Percentiles rank a stretch among this genome's conserved stretches.
These are phyloP conservation scores for Albatrellus ellisii DNA, from an alignment of 768 basidiomycete species.

Conservation along the genomic window DNA sequence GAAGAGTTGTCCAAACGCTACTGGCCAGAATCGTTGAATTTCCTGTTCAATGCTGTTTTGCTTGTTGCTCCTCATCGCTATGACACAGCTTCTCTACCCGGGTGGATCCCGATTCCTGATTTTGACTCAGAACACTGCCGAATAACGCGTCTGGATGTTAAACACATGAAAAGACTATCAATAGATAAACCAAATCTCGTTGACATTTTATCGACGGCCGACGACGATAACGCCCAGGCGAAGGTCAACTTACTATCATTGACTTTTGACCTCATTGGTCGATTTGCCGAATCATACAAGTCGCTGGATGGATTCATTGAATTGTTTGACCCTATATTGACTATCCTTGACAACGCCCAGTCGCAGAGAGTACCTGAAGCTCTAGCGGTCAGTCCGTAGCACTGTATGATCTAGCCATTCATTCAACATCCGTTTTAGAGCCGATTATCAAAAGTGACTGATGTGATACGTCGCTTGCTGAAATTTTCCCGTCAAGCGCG, in stretches of 20 bases:
- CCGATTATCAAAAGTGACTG: conserved; percentile 4
- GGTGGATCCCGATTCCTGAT: conserved; percentile 61
- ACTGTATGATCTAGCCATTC: background rate
- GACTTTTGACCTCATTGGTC: conserved; percentile 47
- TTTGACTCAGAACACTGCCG: conserved; percentile 40
- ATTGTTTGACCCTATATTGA: conserved; percentile 55
- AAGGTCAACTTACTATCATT: conserved; percentile 64
- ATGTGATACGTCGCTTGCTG: conserved; percentile 36
- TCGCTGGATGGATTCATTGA: conserved; percentile 76
- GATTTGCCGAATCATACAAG: conserved; percentile 67
- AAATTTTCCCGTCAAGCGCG: conserved; percentile 65
- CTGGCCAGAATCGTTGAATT: conserved; percentile 83
- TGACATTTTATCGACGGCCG: conserved; percentile 24
- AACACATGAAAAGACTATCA: conserved; percentile 26
- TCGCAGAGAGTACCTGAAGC: conserved; percentile 30
- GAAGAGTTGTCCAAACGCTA: conserved; percentile 76
- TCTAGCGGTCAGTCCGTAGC: conserved; percentile 36
- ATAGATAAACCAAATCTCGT: conserved; percentile 35
- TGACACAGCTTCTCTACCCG: conserved; percentile 40
- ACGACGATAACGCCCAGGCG: conserved; percentile 36
- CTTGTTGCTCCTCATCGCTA: conserved; percentile 60
- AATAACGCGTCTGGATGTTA: conserved; percentile 25
- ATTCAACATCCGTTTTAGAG: conserved; percentile 3
- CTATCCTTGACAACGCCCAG: conserved; percentile 43
- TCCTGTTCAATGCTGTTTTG: conserved; percentile 56